Base-by-base conservation (phyloP, 2,329 filamentous ascomycete genomes). In the Fusarium paranaense region DNA sequence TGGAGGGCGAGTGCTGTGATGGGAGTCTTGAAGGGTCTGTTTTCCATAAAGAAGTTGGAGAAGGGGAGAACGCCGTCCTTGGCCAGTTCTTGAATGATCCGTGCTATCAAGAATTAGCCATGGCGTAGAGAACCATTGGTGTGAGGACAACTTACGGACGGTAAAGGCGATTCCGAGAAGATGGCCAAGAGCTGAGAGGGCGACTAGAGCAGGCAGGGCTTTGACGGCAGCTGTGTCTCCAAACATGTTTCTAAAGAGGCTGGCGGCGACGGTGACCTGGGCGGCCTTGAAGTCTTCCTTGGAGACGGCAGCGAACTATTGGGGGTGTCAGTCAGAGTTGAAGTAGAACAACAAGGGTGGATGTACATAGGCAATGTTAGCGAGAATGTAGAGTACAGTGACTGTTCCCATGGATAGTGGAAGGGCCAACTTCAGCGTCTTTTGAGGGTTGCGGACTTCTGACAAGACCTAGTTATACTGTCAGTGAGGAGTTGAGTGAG, bases 31-130 rank as follows among this genome's bases (percentile, higher is more conserved):
- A 77, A 78, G 4, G 76, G 75, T 2, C 75, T 62, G 27, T 78
- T 78, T 42, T 77, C 76, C 75, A 78, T 77, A 10, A 76, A 74
- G 9, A 78, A 25, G 50, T 78, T 67, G 10, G 75, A 69, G n/a
- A 78, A 78, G 9, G 76, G 76, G 16, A 78, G 37, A 3, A 76
- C 67, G 5, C 69, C 69, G 22, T 72, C 67, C 6, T 72, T 69
- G n/a, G 63, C 69, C 4, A 72, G 67, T 37, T 78, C 75, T 32
- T 77, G 76, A 5, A 77, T 69, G 10, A 78, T 57, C 5, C 76
- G 74, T 8, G 67, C 70, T 72, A 4, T 5, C 1, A 32, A 38
- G 10, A 10, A 6, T 25, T 57, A 25, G 14, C 14, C 2, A 40
- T 18, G 6, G 1, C n/a, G 14, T 8, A 16, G n/a, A 22, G 16